Base-by-base conservation (phyloP, 2,329 filamentous ascomycete species). In the Fusarium sp. region DNA sequence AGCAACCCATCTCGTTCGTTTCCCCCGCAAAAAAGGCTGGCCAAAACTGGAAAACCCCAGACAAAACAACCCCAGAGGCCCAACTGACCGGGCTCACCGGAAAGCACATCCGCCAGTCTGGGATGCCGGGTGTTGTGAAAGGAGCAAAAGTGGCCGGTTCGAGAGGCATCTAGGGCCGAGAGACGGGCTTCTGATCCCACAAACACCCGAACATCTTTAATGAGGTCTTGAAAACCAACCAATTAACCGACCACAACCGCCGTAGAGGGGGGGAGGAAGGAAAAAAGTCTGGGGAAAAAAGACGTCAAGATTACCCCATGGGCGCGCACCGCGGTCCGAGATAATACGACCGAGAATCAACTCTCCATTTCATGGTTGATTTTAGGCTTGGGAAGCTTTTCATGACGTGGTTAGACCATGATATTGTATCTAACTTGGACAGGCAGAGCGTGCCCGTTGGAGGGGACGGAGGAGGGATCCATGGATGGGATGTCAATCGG, bases 41-140 rank as follows among this genome's bases (percentile, higher is more conserved):
- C 63, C 22, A 37, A 65, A 42, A 35, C 31, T 60, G 29, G 40
- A 64, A 58, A 50, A 29, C 45, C 59, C 52, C 52, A 37, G 57
- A 35, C 18, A 57, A 24, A n/a, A 60, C 22, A 57, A 50, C 8
- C 47, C 64, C 54, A 42, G 38, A 38, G 27, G 37, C 27, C 65
- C 66, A 58, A 60, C 66, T 58, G 69, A 60, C 31, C 66, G 65
- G 65, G 56, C 62, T 75, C 60, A 35, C 60, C 67, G 67, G 70
- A 50, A 75, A 61, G 47, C 58, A 58, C 59, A 76, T 37, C 74
- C 72, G 70, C 47, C 52, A 60, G 57, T 59, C 56, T 68, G 67
- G 71, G 69, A 76, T 62, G 66, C 66, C 27, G 59, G 69, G 45
- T 40, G 64, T 20, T 16, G 31, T 42, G 58, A 62, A 35, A 69